Base-by-base conservation (phyloP, 2,329 filamentous ascomycete genomes). In the Cadophora malorum region DNA sequence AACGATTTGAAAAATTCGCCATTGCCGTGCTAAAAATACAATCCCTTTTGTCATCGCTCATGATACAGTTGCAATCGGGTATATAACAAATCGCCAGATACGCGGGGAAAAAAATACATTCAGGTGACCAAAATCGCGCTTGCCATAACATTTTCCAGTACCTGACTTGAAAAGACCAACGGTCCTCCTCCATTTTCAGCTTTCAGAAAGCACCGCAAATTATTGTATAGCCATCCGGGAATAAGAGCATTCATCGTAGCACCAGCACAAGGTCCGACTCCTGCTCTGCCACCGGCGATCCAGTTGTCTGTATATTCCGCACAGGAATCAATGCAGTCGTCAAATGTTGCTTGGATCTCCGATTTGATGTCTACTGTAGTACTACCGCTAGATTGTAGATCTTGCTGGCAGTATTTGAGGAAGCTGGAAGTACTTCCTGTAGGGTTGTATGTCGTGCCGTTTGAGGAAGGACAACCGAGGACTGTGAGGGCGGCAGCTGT, bases 91-190 rank as follows among this genome's bases (percentile, higher is more conserved):
- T 45, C 41, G 38, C 41, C 41, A 45, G 6, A 45, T 12, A 16
- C 16, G 28, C 19, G 28, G 28, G 28, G 28, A 28, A 1, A 8
- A n/a, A 33, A 7, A 4, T 35, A 0, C 16, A 8, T 56, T 56
- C 19, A 56, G 4, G 53, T 33, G 7, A 56, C 7, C 19, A 56
- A 35, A 6, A 56, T 8, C 19, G 53, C 31, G 28, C 53, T 56
- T 14, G 53, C 53, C 53, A 56, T 56, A 28, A 56, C 16, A 28
- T 56, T 56, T 28, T 56, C 53, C 53, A 56, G 21, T 9, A 56
- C 53, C 28, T 56, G 53, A 56, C 28, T 35, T 3, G 28, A n/a
- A 16, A 56, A 56, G 4, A 9, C 8, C 53, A 33, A 56, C 16
- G 28, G 28, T 9, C 53, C 53, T 33, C 53, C 53, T 21, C 53